phyloP scores from a whole-genome alignment of 2,329 filamentous ascomycete species.

The Achaetomium macrosporum region DNA sequence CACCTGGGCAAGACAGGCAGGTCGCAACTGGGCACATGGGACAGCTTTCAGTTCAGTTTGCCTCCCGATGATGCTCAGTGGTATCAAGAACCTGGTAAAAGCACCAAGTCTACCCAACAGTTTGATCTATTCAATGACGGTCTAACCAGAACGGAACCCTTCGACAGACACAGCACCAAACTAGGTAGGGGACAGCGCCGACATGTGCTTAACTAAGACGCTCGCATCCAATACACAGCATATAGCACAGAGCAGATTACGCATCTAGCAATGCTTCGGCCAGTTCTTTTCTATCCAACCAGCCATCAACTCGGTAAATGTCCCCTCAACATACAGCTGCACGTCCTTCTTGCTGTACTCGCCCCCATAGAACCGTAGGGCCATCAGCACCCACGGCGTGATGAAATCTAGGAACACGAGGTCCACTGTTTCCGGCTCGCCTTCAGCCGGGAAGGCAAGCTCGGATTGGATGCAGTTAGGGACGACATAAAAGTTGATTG shows the following conservation, averaged over 20 bases:
- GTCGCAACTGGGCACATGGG: too few relatives aligned
- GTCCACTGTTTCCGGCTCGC: slow-evolving; percentile 68
- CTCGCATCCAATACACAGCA: slow-evolving; percentile 26
- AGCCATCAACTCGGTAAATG: slow-evolving; percentile 50
- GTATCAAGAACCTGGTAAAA: too few relatives aligned
- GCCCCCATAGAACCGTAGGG: slow-evolving; percentile 57
- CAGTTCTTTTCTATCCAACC: slow-evolving; percentile 57
- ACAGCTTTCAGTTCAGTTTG: too few relatives aligned
- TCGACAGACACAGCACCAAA: too few relatives aligned
- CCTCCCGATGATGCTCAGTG: too few relatives aligned
- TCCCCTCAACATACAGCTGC: slow-evolving; percentile 46
- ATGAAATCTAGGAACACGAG: slow-evolving; percentile 91
- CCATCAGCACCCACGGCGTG: slow-evolving; percentile 71
- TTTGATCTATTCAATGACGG: too few relatives aligned
- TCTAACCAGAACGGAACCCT: too few relatives aligned
- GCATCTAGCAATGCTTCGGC: slow-evolving; percentile 27
- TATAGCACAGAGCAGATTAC: not conserved
- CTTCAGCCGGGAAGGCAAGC: slow-evolving; percentile 51
- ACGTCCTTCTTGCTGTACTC: slow-evolving; percentile 46
- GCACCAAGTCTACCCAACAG: too few relatives aligned
- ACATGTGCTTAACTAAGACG: not conserved
- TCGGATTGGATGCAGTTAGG: slow-evolving; percentile 78
- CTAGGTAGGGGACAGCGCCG: not conserved
- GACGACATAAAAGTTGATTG: slow-evolving; percentile 67
- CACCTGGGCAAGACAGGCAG: too few relatives aligned